These are phyloP conservation scores for Phytophthora tentaculata DNA, from an alignment of 352 stramenopile species.

Conservation along the genomic window DNA sequence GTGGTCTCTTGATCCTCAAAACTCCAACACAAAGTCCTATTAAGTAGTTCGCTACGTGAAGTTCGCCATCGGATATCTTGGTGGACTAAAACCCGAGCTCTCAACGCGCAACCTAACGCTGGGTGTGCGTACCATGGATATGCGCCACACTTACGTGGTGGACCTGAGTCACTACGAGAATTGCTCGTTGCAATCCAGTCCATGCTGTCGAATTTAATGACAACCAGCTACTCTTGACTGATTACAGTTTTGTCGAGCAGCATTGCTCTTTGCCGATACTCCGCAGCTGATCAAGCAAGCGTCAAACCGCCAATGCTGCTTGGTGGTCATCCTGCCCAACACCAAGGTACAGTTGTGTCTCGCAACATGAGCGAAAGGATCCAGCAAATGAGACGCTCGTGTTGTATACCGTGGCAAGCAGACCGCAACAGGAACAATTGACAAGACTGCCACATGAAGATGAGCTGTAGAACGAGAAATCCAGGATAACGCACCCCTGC, in stretches of 20 bases:
- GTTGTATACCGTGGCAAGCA: neutral
- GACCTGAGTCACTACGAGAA: neutral
- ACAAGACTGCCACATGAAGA: slow-evolving; percentile 6
- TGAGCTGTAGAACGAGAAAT: slow-evolving; percentile 18
- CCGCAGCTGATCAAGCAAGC: slow-evolving; percentile 4
- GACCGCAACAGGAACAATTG: neutral
- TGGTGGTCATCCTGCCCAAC: neutral
- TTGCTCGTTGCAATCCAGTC: slow-evolving; percentile 19
- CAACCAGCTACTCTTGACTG: slow-evolving; percentile 12
- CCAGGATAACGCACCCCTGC: slow-evolving; percentile 15
- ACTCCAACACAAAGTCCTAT: no score
- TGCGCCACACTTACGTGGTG: slow-evolving; percentile 4
- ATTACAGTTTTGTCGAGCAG: slow-evolving; percentile 41
- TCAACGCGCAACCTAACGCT: no score
- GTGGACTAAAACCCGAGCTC: neutral
- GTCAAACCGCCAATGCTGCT: neutral
- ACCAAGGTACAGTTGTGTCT: slow-evolving; percentile 6
- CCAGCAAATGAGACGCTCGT: neutral
- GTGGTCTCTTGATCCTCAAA: neutral
- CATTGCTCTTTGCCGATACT: neutral
- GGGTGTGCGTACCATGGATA: neutral
- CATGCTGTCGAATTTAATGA: slow-evolving; percentile 10
- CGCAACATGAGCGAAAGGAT: neutral
- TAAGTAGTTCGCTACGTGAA: no score
- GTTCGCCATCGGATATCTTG: neutral